Percentiles rank a stretch among this genome's conserved stretches.
These are phyloP conservation scores for Cylindricascospora bacillispora DNA, from an alignment of 1,139 yeast species.

Conservation along the genomic window DNA sequence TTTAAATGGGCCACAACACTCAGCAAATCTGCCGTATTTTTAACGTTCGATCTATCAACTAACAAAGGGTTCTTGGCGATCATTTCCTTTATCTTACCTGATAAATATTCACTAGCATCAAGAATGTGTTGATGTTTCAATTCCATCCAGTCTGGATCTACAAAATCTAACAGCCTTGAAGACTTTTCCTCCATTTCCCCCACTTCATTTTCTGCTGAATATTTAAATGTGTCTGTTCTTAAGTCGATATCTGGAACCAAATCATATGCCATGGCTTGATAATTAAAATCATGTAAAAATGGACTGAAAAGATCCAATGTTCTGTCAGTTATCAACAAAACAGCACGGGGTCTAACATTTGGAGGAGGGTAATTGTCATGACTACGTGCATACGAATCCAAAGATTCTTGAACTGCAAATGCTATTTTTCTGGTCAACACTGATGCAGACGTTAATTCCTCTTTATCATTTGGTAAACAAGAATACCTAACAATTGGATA, in stretches of 20 bases:
- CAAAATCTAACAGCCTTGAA: constrained; percentile 39
- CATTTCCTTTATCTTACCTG: constrained; percentile 51
- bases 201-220: constrained; percentile 46
- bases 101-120: constrained; percentile 56
- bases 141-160: constrained; percentile 62
- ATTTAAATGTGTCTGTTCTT: constrained; percentile 40
- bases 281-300: constrained; percentile 79
- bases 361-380: constrained; percentile 51
- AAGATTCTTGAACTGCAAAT: constrained; percentile 49
- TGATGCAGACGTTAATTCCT: constrained; percentile 40
- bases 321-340: constrained; percentile 69
- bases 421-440: constrained; percentile 66
- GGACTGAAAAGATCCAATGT: constrained; percentile 78
- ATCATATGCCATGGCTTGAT: constrained; percentile 89
- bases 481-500: constrained; percentile 71
- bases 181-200: constrained; percentile 40
- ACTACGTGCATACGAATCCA: constrained; percentile 63
- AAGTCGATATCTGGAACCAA: constrained; percentile 31
- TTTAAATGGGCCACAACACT: constrained; percentile 56
- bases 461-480: constrained; percentile 34
- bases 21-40: constrained; percentile 47
- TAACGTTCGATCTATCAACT: constrained; percentile 50
- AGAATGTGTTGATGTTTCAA: constrained; percentile 68
- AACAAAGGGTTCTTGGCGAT: constrained; percentile 60
- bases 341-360: constrained; percentile 49